These are phyloP conservation scores for Setaria viridis DNA, from an alignment of 202 grass and related monocot species.

Conservation along the genomic window DNA sequence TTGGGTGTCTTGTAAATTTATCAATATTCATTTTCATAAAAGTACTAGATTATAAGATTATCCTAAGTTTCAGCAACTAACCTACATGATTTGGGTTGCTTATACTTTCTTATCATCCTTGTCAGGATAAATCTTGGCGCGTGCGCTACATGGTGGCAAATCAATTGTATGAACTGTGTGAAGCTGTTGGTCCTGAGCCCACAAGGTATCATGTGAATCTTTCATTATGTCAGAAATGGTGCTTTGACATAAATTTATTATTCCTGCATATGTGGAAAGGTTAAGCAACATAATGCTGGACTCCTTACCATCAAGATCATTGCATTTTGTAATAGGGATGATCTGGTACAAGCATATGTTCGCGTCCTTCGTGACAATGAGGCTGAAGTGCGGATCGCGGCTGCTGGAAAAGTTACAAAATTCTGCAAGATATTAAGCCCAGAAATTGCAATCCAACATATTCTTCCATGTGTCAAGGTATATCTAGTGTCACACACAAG, in stretches of 20 bases:
- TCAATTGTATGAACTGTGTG: conserved; percentile 82
- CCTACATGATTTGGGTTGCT: background rate
- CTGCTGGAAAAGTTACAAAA: conserved; percentile 87
- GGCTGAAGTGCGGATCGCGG: conserved; percentile 82
- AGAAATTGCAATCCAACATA: conserved; percentile 67
- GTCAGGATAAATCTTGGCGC: conserved; percentile 88
- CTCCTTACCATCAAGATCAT: background rate
- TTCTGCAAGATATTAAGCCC: conserved; percentile 75
- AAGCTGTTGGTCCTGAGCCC: conserved; percentile 78
- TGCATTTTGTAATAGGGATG: conserved; percentile 49
- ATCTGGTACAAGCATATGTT: conserved; percentile 79
- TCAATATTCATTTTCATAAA: background rate
- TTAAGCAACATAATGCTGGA: background rate
- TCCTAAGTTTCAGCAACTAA: background rate
- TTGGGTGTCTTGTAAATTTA: background rate
- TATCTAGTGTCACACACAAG: too few relatives aligned
- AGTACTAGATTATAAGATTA: background rate
- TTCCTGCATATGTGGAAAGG: background rate
- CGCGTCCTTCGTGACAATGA: conserved; percentile 85
- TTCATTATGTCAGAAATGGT: background rate
- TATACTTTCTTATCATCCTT: background rate
- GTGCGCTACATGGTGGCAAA: conserved; percentile 91
- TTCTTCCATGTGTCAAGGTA: conserved; percentile 84
- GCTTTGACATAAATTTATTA: background rate
- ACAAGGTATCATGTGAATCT: conserved; percentile 52